Percentiles rank a stretch among this genome's conserved stretches.
These are phyloP conservation scores for Phytophthora pistaciae DNA, from an alignment of 352 stramenopile species.

Conservation along the genomic window DNA sequence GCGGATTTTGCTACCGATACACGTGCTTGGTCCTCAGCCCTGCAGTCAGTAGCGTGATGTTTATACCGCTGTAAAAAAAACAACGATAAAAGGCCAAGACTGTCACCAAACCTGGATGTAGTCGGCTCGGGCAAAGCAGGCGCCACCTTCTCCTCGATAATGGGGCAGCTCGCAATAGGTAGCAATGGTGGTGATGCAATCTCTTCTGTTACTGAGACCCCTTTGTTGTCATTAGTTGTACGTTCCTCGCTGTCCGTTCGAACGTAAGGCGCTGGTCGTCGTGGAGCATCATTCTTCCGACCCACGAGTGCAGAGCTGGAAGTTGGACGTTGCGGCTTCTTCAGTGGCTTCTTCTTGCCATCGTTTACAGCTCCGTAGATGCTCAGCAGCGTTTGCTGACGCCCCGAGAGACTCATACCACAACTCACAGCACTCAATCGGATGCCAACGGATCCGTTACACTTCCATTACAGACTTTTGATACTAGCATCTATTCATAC, in stretches of 20 bases:
- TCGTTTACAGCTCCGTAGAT: slow-evolving; percentile 39
- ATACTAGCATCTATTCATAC: not conserved
- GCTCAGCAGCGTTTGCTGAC: slow-evolving; percentile 41
- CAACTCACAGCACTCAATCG: not conserved
- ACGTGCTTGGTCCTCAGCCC: too few species aligned
- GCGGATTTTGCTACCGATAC: not conserved
- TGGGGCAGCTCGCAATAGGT: not conserved
- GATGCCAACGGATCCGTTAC: not conserved
- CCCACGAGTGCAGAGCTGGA: not conserved
- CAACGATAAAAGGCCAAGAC: not conserved
- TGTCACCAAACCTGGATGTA: not conserved
- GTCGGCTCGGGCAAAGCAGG: not conserved
- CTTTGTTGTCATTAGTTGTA: not conserved
- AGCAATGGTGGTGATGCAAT: not conserved
- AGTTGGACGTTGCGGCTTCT: slow-evolving; percentile 22
- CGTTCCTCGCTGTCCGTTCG: slow-evolving; percentile 1
- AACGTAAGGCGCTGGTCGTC: slow-evolving; percentile 11
- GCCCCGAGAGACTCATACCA: slow-evolving; percentile 37
- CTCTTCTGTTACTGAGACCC: not conserved
- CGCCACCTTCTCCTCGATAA: not conserved
- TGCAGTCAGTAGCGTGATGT: too few species aligned
- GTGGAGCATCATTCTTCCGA: not conserved
- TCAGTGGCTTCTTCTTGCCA: not conserved
- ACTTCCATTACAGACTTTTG: not conserved
- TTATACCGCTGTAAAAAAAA: too few species aligned